Evolutionary conservation across 148 eudicot species (phyloP).

Genomic region (Gaultheria prostrata): DNA sequence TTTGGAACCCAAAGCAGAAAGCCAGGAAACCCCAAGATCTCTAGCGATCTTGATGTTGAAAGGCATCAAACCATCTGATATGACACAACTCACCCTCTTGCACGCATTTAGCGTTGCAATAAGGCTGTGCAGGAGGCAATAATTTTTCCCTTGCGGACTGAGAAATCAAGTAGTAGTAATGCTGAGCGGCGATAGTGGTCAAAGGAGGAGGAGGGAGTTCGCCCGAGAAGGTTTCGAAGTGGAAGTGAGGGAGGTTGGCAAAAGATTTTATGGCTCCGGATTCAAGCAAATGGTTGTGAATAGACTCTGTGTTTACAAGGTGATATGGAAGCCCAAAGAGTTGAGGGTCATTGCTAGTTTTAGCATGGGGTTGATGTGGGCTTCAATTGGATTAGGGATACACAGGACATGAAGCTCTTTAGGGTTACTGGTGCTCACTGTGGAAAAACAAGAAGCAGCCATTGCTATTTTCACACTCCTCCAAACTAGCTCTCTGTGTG

Average conservation of each 20-base stretch:
- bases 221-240: constrained; percentile 54
- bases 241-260: constrained; percentile 46
- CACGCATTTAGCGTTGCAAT: neutral
- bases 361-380: constrained; percentile 67
- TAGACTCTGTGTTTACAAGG: constrained; percentile 61
- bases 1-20: constrained; percentile 18
- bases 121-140: neutral
- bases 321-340: constrained; percentile 45
- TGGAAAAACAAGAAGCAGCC: neutral
- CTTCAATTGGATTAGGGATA: constrained; percentile 62
- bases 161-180: neutral
- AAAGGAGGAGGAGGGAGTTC: constrained; percentile 47
- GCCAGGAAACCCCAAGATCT: constrained; percentile 18
- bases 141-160: constrained; percentile 12
- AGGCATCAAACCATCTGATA: constrained; percentile 15
- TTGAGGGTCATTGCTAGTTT: constrained; percentile 58
- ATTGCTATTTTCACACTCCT: no score
- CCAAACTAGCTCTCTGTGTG: no score
- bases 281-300: constrained; percentile 45
- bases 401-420: constrained; percentile 21
- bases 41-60: constrained; percentile 26
- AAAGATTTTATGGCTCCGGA: constrained; percentile 44
- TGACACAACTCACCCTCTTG: constrained; percentile 4
- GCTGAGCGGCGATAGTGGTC: neutral
- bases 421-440: neutral